Evolutionary conservation across 306 rosid species (phyloP), one percentile per base, ranked within the genome.

Genomic region (Erythrophleum fordii): DNA sequence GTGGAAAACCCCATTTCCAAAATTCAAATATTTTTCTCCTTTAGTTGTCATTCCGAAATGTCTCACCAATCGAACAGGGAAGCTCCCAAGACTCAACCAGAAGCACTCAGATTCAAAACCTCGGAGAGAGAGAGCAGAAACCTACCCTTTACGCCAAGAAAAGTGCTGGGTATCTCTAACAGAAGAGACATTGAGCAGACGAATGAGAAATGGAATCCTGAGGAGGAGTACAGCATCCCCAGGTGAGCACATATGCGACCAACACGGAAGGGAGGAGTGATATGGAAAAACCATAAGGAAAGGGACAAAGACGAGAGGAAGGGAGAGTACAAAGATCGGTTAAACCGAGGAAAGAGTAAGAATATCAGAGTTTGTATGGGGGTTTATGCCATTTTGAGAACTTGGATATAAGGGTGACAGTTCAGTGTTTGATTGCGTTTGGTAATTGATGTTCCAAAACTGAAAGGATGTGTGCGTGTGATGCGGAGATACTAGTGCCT

Each of bases 181-280:
- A n/a, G 69, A 84, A 84, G 83, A 56, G 52, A 44, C 79, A 81
- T 62, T 77, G 80, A 88, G 85, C 59, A 22, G 51, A 35, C 52
- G 55, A 77, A 61, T 23, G 41, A 77, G 70, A 59, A 75, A 62
- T 22, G 52, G 53, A n/a, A 78, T 17, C 3, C 31, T 4, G n/a
- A 53, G 44, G 69, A 20, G 23, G 4, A 26, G 61, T 3, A 71
- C 13, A 23, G 69, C 77, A 69, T 48, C 41, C 31, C 41, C 35
- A 22, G 44, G 35, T 49, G 55, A 60, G 71, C 8, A 34, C 55
- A 17, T 76, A n/a, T n/a, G 28, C 64, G 81, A 44, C 13, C 70
- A 46, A 66, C 75, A 66, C 6, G 28, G 77, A 28, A 41, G 11
- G 52, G 58, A 29, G 42, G 72, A 0, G 42, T 52, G 58, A 31